phyloP scores from a whole-genome alignment of 345 rosid species.

The Citrus cavaleriei region DNA sequence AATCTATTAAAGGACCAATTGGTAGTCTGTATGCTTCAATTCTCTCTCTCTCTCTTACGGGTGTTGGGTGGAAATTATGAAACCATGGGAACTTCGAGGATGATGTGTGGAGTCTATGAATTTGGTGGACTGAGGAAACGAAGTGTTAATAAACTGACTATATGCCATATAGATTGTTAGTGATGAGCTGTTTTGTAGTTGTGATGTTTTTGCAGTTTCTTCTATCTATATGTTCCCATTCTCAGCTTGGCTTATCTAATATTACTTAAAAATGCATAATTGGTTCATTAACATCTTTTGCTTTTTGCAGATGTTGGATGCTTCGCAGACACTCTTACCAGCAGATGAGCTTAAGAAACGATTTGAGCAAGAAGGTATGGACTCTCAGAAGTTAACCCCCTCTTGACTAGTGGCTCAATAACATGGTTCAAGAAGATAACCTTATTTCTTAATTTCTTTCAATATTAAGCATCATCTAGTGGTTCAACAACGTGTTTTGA shows the following conservation, averaged over 20 bases:
- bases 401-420: too few species aligned
- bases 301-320: conserved; percentile 74
- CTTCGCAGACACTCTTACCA: conserved; percentile 73
- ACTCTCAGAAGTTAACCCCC: neutral
- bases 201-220: neutral
- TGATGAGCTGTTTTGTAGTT: neutral
- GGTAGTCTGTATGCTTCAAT: too few species aligned
- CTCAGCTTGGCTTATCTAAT: neutral
- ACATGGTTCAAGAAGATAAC: neutral
- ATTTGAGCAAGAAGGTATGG: conserved; percentile 78
- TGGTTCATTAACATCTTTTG: conserved; percentile 5
- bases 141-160: neutral
- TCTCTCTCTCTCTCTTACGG: too few species aligned
- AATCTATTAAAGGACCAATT: too few species aligned
- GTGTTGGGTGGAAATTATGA: too few species aligned
- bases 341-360: conserved; percentile 75
- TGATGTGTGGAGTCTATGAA: neutral
- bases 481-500: neutral
- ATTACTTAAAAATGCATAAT: neutral
- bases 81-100: neutral
- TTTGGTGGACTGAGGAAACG: neutral
- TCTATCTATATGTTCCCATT: neutral
- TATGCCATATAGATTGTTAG: neutral
- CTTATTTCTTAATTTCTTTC: neutral
- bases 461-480: neutral